Evolutionary conservation across 2,329 filamentous ascomycete genomes (phyloP).

Genomic region (Sclerotinia trifoliorum): DNA sequence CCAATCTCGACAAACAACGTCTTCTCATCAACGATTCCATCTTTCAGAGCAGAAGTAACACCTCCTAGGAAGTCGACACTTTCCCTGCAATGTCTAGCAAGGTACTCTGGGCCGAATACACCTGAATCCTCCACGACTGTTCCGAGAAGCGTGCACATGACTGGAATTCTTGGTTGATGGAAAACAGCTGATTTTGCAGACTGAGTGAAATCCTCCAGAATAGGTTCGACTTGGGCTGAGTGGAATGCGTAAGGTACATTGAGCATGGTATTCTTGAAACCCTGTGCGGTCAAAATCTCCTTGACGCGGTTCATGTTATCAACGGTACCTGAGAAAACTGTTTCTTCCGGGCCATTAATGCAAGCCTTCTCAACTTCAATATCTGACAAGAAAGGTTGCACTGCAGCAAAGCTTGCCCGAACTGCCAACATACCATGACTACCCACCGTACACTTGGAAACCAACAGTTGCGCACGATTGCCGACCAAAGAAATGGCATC

Average conservation of each 20-base stretch:
- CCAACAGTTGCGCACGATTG: slow-evolving; percentile 61
- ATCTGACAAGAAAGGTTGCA: slow-evolving; percentile 22
- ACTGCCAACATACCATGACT: slow-evolving; percentile 68
- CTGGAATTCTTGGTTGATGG: slow-evolving; percentile 54
- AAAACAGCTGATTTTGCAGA: slow-evolving; percentile 54
- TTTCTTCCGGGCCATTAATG: slow-evolving; percentile 72
- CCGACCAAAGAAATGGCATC: slow-evolving; percentile 72
- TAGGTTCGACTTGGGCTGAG: slow-evolving; percentile 61
- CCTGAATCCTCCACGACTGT: slow-evolving; percentile 57
- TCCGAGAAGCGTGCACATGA: slow-evolving; percentile 67
- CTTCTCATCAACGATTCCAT: slow-evolving; percentile 55
- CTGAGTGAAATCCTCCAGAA: slow-evolving; percentile 57
- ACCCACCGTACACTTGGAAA: slow-evolving; percentile 61
- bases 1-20: slow-evolving; percentile 69
- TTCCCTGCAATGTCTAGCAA: slow-evolving; percentile 64
- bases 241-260: slow-evolving; percentile 67
- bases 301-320: slow-evolving; percentile 54
- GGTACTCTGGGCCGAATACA: slow-evolving; percentile 59
- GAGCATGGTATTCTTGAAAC: slow-evolving; percentile 59
- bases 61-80: slow-evolving; percentile 67
- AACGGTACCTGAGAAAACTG: slow-evolving; percentile 62
- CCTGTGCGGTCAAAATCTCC: slow-evolving; percentile 47
- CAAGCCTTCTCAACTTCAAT: slow-evolving; percentile 54
- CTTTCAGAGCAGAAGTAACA: slow-evolving; percentile 44
- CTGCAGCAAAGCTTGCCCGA: slow-evolving; percentile 33